phyloP scores from a whole-genome alignment of 192 early-diverging fungal species.

The Coemansia sp. region DNA sequence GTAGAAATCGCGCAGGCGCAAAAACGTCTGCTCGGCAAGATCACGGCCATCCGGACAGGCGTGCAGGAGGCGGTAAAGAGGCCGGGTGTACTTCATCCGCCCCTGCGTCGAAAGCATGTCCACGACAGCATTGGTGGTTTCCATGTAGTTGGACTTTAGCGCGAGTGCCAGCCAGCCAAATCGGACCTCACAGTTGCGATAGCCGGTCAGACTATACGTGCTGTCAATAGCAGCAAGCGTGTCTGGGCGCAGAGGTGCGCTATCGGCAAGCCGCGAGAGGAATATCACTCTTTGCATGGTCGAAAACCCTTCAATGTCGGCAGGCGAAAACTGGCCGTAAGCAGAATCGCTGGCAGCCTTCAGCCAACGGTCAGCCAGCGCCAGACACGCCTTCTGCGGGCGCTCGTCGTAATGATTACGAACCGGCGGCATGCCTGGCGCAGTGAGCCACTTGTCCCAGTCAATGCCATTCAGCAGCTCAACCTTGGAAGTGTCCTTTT shows the following conservation, averaged over 20 bases:
- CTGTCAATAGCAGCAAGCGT: slow-evolving; percentile 68
- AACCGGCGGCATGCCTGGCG: slow-evolving; percentile 88
- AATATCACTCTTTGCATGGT: slow-evolving; percentile 83
- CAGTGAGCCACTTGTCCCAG: slow-evolving; percentile 88
- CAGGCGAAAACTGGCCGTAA: slow-evolving; percentile 57
- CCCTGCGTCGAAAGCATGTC: slow-evolving; percentile 85
- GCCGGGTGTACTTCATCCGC: slow-evolving; percentile 90
- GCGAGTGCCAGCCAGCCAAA: slow-evolving; percentile 88
- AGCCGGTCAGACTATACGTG: slow-evolving; percentile 65
- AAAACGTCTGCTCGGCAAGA: slow-evolving; percentile 78
- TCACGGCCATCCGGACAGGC: slow-evolving; percentile 66
- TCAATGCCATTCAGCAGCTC: slow-evolving; percentile 77
- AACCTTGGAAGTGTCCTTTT: slow-evolving; percentile 61
- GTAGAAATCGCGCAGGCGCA: slow-evolving; percentile 75
- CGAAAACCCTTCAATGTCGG: slow-evolving; percentile 68
- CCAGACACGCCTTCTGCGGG: slow-evolving; percentile 75
- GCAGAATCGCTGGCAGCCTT: slow-evolving; percentile 52
- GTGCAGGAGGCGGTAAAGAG: slow-evolving; percentile 74
- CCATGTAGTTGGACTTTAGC: slow-evolving; percentile 72
- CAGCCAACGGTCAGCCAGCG: slow-evolving; percentile 78
- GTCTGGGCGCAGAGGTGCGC: slow-evolving; percentile 58
- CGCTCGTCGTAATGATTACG: slow-evolving; percentile 81
- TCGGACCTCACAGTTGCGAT: slow-evolving; percentile 81
- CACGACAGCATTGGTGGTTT: slow-evolving; percentile 71
- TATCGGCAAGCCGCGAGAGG: slow-evolving; percentile 70